These are phyloP conservation scores for Mycena indigotica DNA, from an alignment of 768 basidiomycete species.

Conservation along the genomic window DNA sequence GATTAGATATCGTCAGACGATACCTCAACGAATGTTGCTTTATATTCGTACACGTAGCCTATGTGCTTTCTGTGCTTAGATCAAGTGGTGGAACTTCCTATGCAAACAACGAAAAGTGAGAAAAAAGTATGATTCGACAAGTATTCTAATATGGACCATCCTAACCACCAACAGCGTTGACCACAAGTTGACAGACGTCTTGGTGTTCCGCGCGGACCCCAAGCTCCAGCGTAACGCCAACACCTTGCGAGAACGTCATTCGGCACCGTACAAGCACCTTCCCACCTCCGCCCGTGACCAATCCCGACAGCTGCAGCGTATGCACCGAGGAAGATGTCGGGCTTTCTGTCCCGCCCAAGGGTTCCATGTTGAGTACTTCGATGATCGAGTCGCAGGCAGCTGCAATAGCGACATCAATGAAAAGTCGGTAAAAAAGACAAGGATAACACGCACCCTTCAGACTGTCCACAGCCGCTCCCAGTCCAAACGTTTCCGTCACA, in stretches of 20 bases:
- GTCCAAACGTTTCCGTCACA: slow-evolving; percentile 90
- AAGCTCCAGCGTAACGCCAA: slow-evolving; percentile 92
- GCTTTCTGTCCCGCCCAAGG: slow-evolving; percentile 86
- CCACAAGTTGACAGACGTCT: slow-evolving; percentile 81
- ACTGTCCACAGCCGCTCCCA: slow-evolving; percentile 83
- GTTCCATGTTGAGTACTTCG: slow-evolving; percentile 96
- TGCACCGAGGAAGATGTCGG: slow-evolving; percentile 87
- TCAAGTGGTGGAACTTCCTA: too few species aligned
- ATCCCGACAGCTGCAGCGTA: slow-evolving; percentile 89
- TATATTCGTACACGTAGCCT: too few species aligned
- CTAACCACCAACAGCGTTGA: slow-evolving; percentile 83
- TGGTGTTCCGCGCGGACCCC: slow-evolving; percentile 90
- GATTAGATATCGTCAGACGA: too few species aligned
- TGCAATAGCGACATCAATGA: slow-evolving; percentile 36
- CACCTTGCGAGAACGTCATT: slow-evolving; percentile 90
- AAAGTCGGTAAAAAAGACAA: slow-evolving; percentile 8
- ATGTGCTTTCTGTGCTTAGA: too few species aligned
- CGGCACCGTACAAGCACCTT: slow-evolving; percentile 92
- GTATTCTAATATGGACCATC: background rate
- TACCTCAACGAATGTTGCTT: too few species aligned
- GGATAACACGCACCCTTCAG: slow-evolving; percentile 74
- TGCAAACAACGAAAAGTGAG: background rate
- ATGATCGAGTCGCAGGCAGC: slow-evolving; percentile 96
- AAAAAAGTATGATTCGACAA: background rate
- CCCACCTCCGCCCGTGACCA: slow-evolving; percentile 91